Evolutionary conservation across 257 asterid species (phyloP).

Genomic region (Primulina eburnea): DNA sequence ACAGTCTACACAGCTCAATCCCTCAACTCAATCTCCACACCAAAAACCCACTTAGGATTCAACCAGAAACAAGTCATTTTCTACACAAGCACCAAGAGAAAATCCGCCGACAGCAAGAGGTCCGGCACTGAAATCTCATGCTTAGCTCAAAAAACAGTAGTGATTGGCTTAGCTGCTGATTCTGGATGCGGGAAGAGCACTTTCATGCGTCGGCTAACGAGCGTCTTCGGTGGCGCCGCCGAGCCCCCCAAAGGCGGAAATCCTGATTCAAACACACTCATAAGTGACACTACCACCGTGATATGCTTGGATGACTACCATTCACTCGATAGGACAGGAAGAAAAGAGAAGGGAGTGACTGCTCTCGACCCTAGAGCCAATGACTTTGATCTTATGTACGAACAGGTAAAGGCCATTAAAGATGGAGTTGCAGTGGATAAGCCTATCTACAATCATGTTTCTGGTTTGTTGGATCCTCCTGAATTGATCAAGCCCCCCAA

Average conservation of each 20-base stretch:
- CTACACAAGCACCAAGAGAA: slow-evolving; percentile 36
- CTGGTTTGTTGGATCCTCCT: slow-evolving; percentile 86
- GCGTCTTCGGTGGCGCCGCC: slow-evolving; percentile 97
- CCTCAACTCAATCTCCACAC: slow-evolving; percentile 70
- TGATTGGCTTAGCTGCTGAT: slow-evolving; percentile 89
- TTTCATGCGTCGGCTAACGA: slow-evolving; percentile 92
- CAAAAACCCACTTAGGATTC: slow-evolving; percentile 67
- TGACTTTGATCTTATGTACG: slow-evolving; percentile 85
- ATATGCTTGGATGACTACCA: slow-evolving; percentile 93
- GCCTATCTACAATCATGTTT: slow-evolving; percentile 88
- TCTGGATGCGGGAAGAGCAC: slow-evolving; percentile 97
- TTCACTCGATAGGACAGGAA: slow-evolving; percentile 83
- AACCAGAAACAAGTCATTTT: slow-evolving; percentile 51
- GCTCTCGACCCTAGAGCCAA: slow-evolving; percentile 95
- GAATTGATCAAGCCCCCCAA: slow-evolving; percentile 87
- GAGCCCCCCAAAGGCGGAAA: slow-evolving; percentile 97
- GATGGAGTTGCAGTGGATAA: slow-evolving; percentile 66
- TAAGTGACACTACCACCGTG: slow-evolving; percentile 84
- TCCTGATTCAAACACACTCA: slow-evolving; percentile 91
- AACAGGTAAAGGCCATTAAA: slow-evolving; percentile 83
- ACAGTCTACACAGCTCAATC: slow-evolving; percentile 69
- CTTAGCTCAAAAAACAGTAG: slow-evolving; percentile 62
- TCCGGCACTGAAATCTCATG: slow-evolving; percentile 39
- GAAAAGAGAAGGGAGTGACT: slow-evolving; percentile 89
- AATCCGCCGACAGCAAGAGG: neutral